Base-by-base conservation (phyloP, 2,329 filamentous ascomycete genomes). In the Lecanicillium sp. region DNA sequence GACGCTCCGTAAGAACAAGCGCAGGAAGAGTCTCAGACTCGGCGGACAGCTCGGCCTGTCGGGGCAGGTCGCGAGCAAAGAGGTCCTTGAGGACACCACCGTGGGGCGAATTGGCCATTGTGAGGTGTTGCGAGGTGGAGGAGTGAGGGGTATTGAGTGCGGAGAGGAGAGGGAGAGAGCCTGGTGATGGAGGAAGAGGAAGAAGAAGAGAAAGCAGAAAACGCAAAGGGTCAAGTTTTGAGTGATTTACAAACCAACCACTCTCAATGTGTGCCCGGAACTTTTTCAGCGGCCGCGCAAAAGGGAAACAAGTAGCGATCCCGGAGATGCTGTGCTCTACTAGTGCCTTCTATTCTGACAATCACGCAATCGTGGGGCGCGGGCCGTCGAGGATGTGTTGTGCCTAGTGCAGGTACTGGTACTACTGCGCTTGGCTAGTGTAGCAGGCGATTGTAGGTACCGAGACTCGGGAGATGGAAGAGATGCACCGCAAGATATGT, bases 1-100 rank as follows among this genome's bases (percentile, higher is more conserved):
- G 92, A 56, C 92, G 82, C 75, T 98, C 92, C 37, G 78, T 84
- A 50, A 98, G 80, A 43, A 83, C 69, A 51, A 98, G 73, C 28
- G 90, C 85, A 28, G 88, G 86, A 33, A 96, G 80, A 22, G 60
- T 82, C 72, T 95, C 89, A 30, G 90, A 85, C 69, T 98, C 92
- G 33, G 75, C 77, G 41, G 71, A 69, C 47, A 98, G 83, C 70
- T 95, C 72, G 47, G 73, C 73, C 50, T 92, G 83, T 57, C 84
- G 80, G 51, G 85, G 85, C 47, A 81, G 76, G 77, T 98, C 92
- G 68, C 92, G 84, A 50, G 88, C 89, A 53, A 96, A 77, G 60
- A 98, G 79, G 74, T 98, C 92, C 83, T 96, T 96, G 58, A 98
- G 85, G 73, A 90, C 73, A 59, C 92, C 92, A 68, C 90, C 90